Percentiles rank a stretch among this genome's conserved stretches.
Evolutionary conservation across 2,329 filamentous ascomycete genomes (phyloP).

Genomic region (Pseudocercospora crystallina): DNA sequence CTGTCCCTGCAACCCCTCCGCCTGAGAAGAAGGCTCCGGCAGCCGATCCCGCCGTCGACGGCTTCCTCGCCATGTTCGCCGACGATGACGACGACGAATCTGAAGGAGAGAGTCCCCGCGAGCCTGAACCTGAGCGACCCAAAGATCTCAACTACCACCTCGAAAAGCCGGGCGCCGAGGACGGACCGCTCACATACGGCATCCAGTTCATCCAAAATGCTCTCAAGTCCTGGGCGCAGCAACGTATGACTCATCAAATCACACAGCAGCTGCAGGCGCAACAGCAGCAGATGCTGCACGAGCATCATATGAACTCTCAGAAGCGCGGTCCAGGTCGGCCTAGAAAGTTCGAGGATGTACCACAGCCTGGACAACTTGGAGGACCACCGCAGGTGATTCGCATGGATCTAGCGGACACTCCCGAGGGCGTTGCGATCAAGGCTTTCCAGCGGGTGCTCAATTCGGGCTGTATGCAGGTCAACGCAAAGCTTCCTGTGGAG

Average conservation of each 20-base stretch:
- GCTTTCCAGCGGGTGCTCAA: constrained; percentile 34
- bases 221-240: constrained; percentile 35
- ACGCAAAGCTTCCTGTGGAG: constrained; percentile 24
- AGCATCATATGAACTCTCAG: constrained; percentile 15
- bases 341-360: constrained; percentile 24
- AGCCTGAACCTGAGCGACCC: constrained; percentile 7
- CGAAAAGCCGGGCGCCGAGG: constrained; percentile 20
- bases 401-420: constrained; percentile 28
- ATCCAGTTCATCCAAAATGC: constrained; percentile 37
- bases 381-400: constrained; percentile 21
- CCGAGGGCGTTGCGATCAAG: constrained; percentile 32
- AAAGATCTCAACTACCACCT: constrained; percentile 18
- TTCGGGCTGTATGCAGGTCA: constrained; percentile 32
- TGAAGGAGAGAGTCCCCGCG: constrained; percentile 1
- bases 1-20: constrained; percentile 18
- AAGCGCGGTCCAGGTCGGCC: constrained; percentile 28
- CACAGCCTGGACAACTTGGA: constrained; percentile 7
- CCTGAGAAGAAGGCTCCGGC: constrained; percentile 7
- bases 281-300: constrained; percentile 17
- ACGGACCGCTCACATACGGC: constrained; percentile 31
- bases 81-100: constrained; percentile 24
- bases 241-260: constrained; percentile 26
- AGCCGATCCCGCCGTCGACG: constrained; percentile 18
- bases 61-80: constrained; percentile 28
- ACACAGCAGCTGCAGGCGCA: constrained; percentile 22